Evolutionary conservation across 345 rosid species (phyloP), one percentile per base, ranked within the genome.

Genomic region (Ricinus communis): DNA sequence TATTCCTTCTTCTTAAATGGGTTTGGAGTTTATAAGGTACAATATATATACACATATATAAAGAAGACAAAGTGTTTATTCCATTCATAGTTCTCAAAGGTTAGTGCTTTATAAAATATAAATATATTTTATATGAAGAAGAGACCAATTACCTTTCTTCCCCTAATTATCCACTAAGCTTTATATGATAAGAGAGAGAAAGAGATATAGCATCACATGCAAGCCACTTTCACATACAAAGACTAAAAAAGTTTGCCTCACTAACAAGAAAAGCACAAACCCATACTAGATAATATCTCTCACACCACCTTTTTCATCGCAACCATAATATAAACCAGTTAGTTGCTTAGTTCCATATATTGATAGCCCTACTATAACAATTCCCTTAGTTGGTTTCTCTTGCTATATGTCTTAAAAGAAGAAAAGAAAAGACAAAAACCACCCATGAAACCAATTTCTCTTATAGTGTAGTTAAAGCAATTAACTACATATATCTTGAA

Each of bases 261-360:
- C 78, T 74, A 62, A 56, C 87, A 87, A 79, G 97, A 79, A 89
- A 89, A 86, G 97, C 86, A 91, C 83, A 83, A 85, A 76, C 49
- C 83, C 57, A 36, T 54, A 47, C 40, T 38, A 54, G 72, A 53
- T 71, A 68, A 68, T 60, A 74, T 66, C 79, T 43, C 11, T 18
- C 52, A 27, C 45, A 57, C 55, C 49, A 66, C 24, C 58, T 43
- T 60, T 46, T 56, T 65, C 43, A 25, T 50, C n/a, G 33, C 70
- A 67, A 54, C n/a, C 52, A 47, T 19, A 24, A 68, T 38, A 56
- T 47, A 55, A 22, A 55, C 50, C 46, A 53, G 31, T 49, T 50
- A n/a, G 54, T 52, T 63, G 24, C 73, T 63, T 22, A 53, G 11
- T 56, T 31, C 45, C 68, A 62, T 49, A 50, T 56, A 53, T 40